Base-by-base conservation (phyloP, 1,284 basidiomycete genomes). In the Inonotus hispidus region DNA sequence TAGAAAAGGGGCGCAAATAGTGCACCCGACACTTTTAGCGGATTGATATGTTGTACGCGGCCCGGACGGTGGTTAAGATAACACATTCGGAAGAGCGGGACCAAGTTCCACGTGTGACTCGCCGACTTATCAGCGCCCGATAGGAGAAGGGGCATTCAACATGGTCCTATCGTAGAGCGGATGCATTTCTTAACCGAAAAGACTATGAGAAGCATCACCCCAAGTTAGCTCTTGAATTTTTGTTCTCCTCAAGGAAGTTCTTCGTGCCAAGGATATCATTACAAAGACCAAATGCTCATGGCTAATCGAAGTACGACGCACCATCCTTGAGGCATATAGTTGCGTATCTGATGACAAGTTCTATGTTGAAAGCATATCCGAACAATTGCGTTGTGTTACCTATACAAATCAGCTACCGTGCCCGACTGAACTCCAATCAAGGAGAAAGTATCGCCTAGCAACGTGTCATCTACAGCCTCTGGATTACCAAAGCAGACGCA, bases 401-500 rank as follows among this genome's bases (percentile, higher is more conserved):
- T 60, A 60, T 55, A 55, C 59, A 60, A 55, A 23, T 53, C n/a
- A 35, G 25, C 41, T 46, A 35, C 23, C 16, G 50, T 37, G 21
- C 25, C 41, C 21, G 5, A 37, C 23, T 21, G 13, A 16, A 39
- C 29, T 35, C 2, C 25, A 35, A 43, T 29, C 23, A 35, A 43
- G 27, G 21, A 21, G 37, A 19, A 41, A 50, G 25, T 49, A 39
- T 3, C 60, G 32, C n/a, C n/a, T n/a, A n/a, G n/a, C n/a, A n/a
- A n/a, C n/a, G n/a, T n/a, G n/a, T n/a, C n/a, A n/a, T 70, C 81
- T 78, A 95, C 70, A 96, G 72, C 71, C 86, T 91, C 78, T 96
- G 93, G 66, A 97, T 83, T 66, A 97, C 82, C 68, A 97, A 81
- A 49, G 95, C 92, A 59, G 93, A 93, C 59, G 93, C 92, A 63